Base-by-base conservation (phyloP, 2,329 filamentous ascomycete species). In the Podosphaera xanthii region DNA sequence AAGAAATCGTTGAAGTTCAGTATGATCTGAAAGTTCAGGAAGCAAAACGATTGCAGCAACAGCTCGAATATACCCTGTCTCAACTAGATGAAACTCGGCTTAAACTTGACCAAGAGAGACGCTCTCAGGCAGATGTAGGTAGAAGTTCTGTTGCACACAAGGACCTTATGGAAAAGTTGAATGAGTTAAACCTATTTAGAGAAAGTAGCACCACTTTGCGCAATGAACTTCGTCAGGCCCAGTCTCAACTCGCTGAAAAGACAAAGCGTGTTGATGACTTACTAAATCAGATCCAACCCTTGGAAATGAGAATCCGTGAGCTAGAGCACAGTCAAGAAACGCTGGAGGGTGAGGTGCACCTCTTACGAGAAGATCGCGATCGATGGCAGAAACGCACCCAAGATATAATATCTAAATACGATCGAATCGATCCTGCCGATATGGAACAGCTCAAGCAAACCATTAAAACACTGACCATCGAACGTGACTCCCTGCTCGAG, bases 1-100 rank as follows among this genome's bases (percentile, higher is more conserved):
- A 97, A 75, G 92, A 97, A 69, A 97, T 98, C 64, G 79, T 96
- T 7, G 91, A 98, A 65, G 87, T 96, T n/a, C 91, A 97, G 67
- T 86, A 89, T 66, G 90, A 96, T 65, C 76, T 97, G 52, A 90
- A 91, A 66, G 77, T 83, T 0, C 87, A 94, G 66, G 92, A 98
- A 71, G 78, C 82, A 59, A 94, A 94, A 71, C 82, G 92, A 59
- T 72, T 96, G 49, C 87, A 91, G 67, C 88, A 96, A 66, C 89
- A 97, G 68, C 78, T 96, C 33, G 85, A 94, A 57, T 90, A 95
- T 68, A 78, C 84, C 7, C 87, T 92, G 66, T 81, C 81, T 31
- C 88, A 97, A 69, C 81, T 98, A 6, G 92, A 98, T 62, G 89
- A 96, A 65, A 80, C 85, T 5, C 82, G 87, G 40, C 77, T 96